Conservation (phyloP, 139 green algal species). For the Deuterostichococcus epilithicus region DNA sequence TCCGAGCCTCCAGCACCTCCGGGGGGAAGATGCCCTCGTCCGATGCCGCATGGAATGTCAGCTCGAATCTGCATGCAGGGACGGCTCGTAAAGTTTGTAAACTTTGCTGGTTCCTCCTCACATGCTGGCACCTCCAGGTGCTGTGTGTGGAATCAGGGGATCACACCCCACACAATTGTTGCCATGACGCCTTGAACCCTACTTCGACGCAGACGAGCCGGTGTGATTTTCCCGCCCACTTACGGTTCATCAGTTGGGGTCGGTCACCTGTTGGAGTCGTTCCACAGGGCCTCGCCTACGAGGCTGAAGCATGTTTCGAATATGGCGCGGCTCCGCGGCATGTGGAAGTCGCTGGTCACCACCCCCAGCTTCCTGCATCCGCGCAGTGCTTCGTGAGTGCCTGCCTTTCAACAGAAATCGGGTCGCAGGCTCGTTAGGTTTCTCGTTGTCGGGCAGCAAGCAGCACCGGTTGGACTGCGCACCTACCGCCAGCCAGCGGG, state of each 20-base stretch:
- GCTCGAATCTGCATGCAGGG: slow-evolving; percentile 8
- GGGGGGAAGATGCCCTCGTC: slow-evolving; percentile 56
- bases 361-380: slow-evolving; percentile 31
- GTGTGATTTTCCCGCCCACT: not conserved
- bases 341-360: slow-evolving; percentile 78
- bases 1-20: slow-evolving; percentile 37
- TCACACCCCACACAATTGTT: not conserved
- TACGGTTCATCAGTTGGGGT: not conserved
- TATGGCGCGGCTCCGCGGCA: slow-evolving; percentile 61
- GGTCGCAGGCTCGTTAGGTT: too few relatives aligned
- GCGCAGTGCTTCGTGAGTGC: not conserved
- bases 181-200: not conserved
- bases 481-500: slow-evolving; percentile 62
- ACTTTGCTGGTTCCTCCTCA: not conserved
- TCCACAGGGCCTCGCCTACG: slow-evolving; percentile 1
- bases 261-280: not conserved
- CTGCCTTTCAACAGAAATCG: too few relatives aligned
- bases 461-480: too few relatives aligned
- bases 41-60: slow-evolving; percentile 24
- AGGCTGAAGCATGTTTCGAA: slow-evolving; percentile 59
- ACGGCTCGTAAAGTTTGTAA: not conserved
- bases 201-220: not conserved
- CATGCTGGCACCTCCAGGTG: not conserved
- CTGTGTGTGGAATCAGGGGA: not conserved
- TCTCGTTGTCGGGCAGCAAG: too few relatives aligned